Evolutionary conservation across 2,329 filamentous ascomycete species (phyloP), one percentile per base, ranked within the genome.

Genomic region (Sarocladium strictum): DNA sequence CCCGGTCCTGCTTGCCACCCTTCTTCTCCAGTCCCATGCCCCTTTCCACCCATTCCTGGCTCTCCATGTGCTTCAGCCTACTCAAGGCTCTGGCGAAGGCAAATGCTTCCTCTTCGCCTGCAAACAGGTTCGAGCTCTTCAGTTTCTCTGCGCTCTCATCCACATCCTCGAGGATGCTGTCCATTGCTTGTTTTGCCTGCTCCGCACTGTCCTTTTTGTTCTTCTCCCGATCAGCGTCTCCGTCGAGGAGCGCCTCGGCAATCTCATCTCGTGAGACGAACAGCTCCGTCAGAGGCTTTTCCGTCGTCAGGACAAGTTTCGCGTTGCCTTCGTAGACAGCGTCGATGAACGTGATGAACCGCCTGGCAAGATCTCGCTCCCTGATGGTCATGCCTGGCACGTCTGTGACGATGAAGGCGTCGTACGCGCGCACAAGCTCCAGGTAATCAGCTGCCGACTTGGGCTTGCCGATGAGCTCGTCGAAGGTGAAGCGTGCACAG

Each of bases 281-380:
- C 32, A 97, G 83, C 66, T 96, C 86, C 7, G 84, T 83, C 2
- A 99, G 76, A 0, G 93, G 90, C 50, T 92, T 89, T 38, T 86
- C 90, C 2, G 89, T 92, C 0, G 94, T 99, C 55, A 99, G 81
- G 15, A 97, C 93, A 7, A 99, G 81, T 72, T 97, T 97, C n/a
- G 91, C 92, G 69, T 93, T 82, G 26, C 80, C 78, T 70, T 99
- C 94, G 66, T 99, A 99, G 3, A 97, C 87, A 5, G 94, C 93
- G 67, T 99, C 94, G 60, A 99, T 90, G 63, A 99, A 97, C 0
- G 93, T 99, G 68, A 99, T 99, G 70, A 99, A 97, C 4, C 94
- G 81, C 12, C 94, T 78, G 0, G 94, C 94, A 37, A 96, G 79
- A 72, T 99, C 94, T 19, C 94, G 84, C 65, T 91, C 84, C 54